These are phyloP conservation scores for Epichloe coenophiala DNA, from an alignment of 2,329 filamentous ascomycete species.

Conservation along the genomic window DNA sequence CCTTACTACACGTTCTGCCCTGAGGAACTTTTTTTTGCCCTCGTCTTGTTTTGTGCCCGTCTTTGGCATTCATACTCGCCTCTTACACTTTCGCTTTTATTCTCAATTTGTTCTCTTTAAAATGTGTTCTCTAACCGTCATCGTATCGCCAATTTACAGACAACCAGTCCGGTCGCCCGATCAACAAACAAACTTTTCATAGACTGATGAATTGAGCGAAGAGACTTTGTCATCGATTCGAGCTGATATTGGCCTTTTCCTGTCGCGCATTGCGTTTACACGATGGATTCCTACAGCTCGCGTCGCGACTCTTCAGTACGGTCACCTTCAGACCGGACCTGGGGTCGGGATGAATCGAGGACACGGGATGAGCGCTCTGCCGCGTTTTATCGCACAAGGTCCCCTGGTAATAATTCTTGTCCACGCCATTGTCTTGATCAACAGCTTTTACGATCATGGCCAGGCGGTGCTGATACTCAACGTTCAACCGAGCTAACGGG, in stretches of 20 bases:
- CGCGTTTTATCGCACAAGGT: conserved; percentile 52
- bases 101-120: conserved; percentile 17
- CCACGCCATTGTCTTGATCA: neutral
- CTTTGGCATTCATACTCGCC: conserved; percentile 6
- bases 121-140: conserved; percentile 43
- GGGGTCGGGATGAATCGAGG: conserved; percentile 41
- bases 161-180: conserved; percentile 15
- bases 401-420: conserved; percentile 46
- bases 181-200: conserved; percentile 1
- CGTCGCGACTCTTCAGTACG: conserved; percentile 39
- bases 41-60: neutral
- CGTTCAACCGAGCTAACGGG: neutral
- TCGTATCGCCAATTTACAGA: conserved; percentile 36
- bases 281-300: conserved; percentile 41
- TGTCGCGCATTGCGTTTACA: neutral
- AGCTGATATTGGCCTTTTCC: neutral
- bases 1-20: conserved; percentile 2
- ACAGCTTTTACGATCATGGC: neutral
- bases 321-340: conserved; percentile 39
- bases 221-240: neutral
- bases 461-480: neutral
- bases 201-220: conserved; percentile 2
- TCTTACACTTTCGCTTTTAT: conserved; percentile 11
- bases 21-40: conserved; percentile 6
- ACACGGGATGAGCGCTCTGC: conserved; percentile 41